Evolutionary conservation across 768 basidiomycete species (phyloP).

Genomic region (Porphyrellus cyaneotinctus): DNA sequence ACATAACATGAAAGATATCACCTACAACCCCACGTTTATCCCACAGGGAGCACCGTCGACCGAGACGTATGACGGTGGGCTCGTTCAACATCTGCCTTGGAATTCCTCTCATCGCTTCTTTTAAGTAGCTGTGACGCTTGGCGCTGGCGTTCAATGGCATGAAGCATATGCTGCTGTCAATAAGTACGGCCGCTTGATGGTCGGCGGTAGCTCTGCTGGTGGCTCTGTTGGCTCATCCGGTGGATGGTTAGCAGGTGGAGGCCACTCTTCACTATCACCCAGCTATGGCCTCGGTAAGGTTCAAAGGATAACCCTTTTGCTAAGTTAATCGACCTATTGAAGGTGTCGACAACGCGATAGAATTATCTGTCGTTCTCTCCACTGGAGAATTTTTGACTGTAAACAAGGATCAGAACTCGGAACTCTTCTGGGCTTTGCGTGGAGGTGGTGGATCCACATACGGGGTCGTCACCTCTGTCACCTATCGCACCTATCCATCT

Average conservation of each 20-base stretch:
- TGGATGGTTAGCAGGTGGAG: slow-evolving; percentile 50
- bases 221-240: slow-evolving; percentile 47
- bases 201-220: slow-evolving; percentile 40
- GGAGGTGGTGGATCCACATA: slow-evolving; percentile 51
- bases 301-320: background rate
- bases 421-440: slow-evolving; percentile 55
- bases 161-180: slow-evolving; percentile 42
- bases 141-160: slow-evolving; percentile 47
- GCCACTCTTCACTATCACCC: slow-evolving; percentile 42
- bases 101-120: slow-evolving; percentile 3
- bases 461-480: slow-evolving; percentile 46
- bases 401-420: slow-evolving; percentile 40
- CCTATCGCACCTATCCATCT: slow-evolving; percentile 42
- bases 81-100: background rate
- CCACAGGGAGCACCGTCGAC: slow-evolving; percentile 31
- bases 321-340: background rate
- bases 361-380: slow-evolving; percentile 44
- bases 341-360: slow-evolving; percentile 49
- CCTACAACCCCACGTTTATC: slow-evolving; percentile 27
- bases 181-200: slow-evolving; percentile 37
- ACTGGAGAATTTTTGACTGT: slow-evolving; percentile 37
- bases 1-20: slow-evolving; percentile 40
- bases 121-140: slow-evolving; percentile 31
- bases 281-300: slow-evolving; percentile 40
- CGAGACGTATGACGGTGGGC: slow-evolving; percentile 23